Conservation (phyloP, 371 early-diverging fungal genomes). For the Phascolomyces articulosus region DNA sequence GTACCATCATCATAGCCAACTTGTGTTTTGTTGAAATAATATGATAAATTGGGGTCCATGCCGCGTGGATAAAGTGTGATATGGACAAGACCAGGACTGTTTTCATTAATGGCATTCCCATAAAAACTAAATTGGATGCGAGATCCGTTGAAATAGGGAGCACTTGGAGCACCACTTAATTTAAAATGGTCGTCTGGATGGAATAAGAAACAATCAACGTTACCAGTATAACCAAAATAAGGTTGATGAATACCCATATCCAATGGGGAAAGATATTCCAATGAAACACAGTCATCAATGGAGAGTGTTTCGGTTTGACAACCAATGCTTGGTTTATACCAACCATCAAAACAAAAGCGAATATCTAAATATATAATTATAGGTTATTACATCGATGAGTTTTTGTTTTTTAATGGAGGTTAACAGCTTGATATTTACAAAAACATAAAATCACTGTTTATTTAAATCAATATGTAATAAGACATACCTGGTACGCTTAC, state of each 20-base stretch:
- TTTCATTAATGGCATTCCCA: slow-evolving; percentile 15
- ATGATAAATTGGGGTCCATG: slow-evolving; percentile 24
- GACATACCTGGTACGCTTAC: slow-evolving; percentile 7
- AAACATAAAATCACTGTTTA: background rate
- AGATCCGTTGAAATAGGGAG: slow-evolving; percentile 13
- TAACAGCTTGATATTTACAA: too few relatives aligned
- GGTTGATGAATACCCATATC: slow-evolving; percentile 23
- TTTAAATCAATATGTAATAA: background rate
- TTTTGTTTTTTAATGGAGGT: too few relatives aligned
- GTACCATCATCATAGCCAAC: slow-evolving; percentile 10
- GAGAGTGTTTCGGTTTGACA: slow-evolving; percentile 11
- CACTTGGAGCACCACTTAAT: background rate
- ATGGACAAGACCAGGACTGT: slow-evolving; percentile 17
- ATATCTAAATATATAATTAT: slow-evolving; percentile 9
- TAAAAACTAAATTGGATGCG: slow-evolving; percentile 23
- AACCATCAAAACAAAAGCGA: slow-evolving; percentile 16
- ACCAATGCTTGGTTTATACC: slow-evolving; percentile 1
- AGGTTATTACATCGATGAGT: too few relatives aligned
- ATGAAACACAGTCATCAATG: slow-evolving; percentile 7
- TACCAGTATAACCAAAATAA: slow-evolving; percentile 13
- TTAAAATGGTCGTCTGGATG: slow-evolving; percentile 2
- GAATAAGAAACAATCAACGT: slow-evolving; percentile 5
- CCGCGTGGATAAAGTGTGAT: slow-evolving; percentile 21
- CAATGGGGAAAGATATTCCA: slow-evolving; percentile 10
- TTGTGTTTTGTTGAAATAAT: slow-evolving; percentile 17